Conservation (phyloP, 192 early-diverging fungal species). For the Coemansia sp. region DNA sequence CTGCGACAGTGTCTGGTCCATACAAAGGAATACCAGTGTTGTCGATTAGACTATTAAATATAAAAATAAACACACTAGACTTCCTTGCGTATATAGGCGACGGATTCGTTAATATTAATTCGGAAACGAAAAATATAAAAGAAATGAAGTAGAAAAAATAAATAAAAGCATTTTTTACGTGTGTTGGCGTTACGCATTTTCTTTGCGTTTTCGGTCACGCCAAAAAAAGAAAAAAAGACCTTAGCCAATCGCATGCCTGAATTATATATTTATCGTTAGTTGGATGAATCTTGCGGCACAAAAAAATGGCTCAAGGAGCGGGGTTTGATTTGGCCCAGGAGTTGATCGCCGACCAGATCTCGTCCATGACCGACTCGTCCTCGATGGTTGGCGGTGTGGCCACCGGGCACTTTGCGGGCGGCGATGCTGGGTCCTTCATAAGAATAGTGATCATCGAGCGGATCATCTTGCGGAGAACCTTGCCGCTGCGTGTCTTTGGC, state of each 20-base stretch:
- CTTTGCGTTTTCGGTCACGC: background rate
- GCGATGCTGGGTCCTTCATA: background rate
- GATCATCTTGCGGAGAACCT: conserved; percentile 76
- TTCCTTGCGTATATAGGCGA: background rate
- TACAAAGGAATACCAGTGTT: background rate
- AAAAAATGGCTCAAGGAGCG: background rate
- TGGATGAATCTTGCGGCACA: background rate
- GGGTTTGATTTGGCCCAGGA: conserved; percentile 2
- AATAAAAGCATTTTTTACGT: background rate
- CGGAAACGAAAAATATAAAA: conserved; percentile 6
- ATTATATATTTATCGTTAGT: background rate
- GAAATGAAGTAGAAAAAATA: conserved; percentile 18
- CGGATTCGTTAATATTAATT: conserved; percentile 1
- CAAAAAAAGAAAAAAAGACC: background rate
- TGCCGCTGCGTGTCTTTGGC: conserved; percentile 85
- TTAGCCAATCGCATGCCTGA: background rate
- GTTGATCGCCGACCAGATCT: conserved; percentile 38
- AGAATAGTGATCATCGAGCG: conserved; percentile 67
- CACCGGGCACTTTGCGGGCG: conserved; percentile 54
- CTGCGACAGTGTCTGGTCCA: conserved; percentile 30
- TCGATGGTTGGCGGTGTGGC: conserved; percentile 81
- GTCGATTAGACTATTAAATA: background rate
- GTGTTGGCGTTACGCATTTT: background rate
- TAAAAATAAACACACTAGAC: background rate
- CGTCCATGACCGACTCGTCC: conserved; percentile 59